Conservation (phyloP, 1,284 basidiomycete species). For the Porodaedalea pini region DNA sequence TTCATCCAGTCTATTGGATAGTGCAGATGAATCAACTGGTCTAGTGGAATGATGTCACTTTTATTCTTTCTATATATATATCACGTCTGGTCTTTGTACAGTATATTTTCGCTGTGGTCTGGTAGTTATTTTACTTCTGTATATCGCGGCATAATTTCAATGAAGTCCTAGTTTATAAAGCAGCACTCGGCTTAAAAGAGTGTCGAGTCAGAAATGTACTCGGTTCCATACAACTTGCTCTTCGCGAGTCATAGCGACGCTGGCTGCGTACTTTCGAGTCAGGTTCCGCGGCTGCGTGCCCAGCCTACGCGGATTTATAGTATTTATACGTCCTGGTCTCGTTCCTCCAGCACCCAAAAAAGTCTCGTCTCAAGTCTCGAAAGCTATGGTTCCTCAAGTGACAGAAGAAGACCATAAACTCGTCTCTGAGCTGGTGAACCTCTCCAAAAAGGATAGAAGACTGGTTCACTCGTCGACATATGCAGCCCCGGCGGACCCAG, state of each 20-base stretch:
- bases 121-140: constrained; percentile 2
- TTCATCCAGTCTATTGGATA: constrained; percentile 15
- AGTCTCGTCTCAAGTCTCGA: neutral
- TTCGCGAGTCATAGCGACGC: neutral
- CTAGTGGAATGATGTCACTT: constrained; percentile 13
- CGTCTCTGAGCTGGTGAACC: constrained; percentile 44
- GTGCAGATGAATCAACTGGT: constrained; percentile 15
- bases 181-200: neutral
- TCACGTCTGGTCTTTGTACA: neutral
- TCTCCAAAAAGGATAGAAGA: constrained; percentile 54
- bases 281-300: neutral
- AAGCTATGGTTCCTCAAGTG: neutral
- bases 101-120: neutral
- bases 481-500: constrained; percentile 49
- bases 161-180: neutral
- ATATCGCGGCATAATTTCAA: neutral
- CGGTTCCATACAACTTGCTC: neutral
- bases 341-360: neutral
- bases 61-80: neutral
- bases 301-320: neutral
- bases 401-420: constrained; percentile 53
- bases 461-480: constrained; percentile 57
- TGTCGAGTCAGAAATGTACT: neutral
- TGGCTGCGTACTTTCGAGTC: neutral
- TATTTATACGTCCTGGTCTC: neutral